These are phyloP conservation scores for Alternaria consortialis DNA, from an alignment of 2,329 filamentous ascomycete species.

Conservation along the genomic window DNA sequence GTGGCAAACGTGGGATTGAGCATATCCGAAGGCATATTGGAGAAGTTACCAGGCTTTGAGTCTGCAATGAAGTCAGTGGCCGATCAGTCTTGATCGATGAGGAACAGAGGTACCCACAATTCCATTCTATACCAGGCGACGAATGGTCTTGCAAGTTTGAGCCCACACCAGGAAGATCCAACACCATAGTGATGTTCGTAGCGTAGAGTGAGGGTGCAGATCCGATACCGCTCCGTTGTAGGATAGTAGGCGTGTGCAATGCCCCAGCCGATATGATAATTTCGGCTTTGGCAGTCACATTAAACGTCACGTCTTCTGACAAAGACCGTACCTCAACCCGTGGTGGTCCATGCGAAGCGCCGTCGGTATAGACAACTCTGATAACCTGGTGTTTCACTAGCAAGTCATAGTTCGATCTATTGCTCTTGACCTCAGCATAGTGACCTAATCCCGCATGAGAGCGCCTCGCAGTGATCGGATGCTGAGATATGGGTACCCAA, in stretches of 20 bases:
- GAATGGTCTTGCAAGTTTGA: constrained; percentile 68
- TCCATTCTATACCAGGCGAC: constrained; percentile 7
- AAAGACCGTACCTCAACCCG: constrained; percentile 42
- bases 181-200: constrained; percentile 58
- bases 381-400: constrained; percentile 12
- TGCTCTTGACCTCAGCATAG: constrained; percentile 7
- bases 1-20: constrained; percentile 9
- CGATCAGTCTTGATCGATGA: too few relatives aligned
- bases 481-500: constrained; percentile 15
- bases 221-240: constrained; percentile 69
- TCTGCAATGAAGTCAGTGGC: constrained; percentile 1
- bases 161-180: constrained; percentile 68
- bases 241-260: constrained; percentile 61
- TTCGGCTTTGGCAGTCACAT: constrained; percentile 1
- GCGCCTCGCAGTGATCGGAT: constrained; percentile 12
- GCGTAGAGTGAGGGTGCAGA: constrained; percentile 56
- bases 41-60: constrained; percentile 11
- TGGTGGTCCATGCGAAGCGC: constrained; percentile 5
- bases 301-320: background rate
- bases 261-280: constrained; percentile 57
- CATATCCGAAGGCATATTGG: constrained; percentile 13
- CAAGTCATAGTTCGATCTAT: constrained; percentile 21
- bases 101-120: background rate
- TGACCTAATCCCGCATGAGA: constrained; percentile 22
- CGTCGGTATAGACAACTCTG: constrained; percentile 9